Base-by-base conservation (phyloP, 805 yeast species). In the Hanseniaspora vineae region DNA sequence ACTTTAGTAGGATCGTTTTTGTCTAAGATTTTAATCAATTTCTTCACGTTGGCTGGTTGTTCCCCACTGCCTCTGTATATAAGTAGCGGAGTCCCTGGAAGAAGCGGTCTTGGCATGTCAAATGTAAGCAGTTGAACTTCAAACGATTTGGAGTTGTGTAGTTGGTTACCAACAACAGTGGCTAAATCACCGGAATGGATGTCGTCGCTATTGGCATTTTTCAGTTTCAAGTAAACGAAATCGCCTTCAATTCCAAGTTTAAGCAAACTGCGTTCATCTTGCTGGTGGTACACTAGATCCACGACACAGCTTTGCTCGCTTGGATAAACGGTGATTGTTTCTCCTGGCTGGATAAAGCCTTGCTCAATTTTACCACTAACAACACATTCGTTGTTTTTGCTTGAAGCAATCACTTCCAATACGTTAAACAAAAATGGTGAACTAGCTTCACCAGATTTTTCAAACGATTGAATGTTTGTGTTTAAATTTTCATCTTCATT, bases 1-100 rank as follows among this genome's bases (percentile, higher is more conserved):
- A 92, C 84, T 65, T 89, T 96, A 44, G 84, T 81, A n/a, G 75
- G 64, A 44, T 78, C 72, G 61, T 77, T 79, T 70, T 84, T 87
- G 54, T 97, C 97, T 87, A 90, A 53, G 10, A 48, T 61, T 42
- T 51, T 66, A 54, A 49, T 63, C 52, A 54, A 79, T 71, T 73
- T 73, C 42, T 70, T 57, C 18, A 88, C 66, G 52, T 80, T 74
- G 4, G 87, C 87, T 1, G 92, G 85, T 40, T 77, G 76, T 42
- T 81, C 78, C 23, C 78, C 72, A 49, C 85, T 80, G 52, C 89
- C 88, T 51, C 89, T 73, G 64, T 88, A 87, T 46, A 86, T 61
- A 39, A 86, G 75, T 53, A 87, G 72, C 39, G 89, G 81, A 0
- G 94, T 73, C 8, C 97, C 96, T 13, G 81, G 79, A 39, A 88